Percentiles rank a stretch among this genome's conserved stretches.
These are phyloP conservation scores for Claviceps arundinis DNA, from an alignment of 2,329 filamentous ascomycete species.

Conservation along the genomic window DNA sequence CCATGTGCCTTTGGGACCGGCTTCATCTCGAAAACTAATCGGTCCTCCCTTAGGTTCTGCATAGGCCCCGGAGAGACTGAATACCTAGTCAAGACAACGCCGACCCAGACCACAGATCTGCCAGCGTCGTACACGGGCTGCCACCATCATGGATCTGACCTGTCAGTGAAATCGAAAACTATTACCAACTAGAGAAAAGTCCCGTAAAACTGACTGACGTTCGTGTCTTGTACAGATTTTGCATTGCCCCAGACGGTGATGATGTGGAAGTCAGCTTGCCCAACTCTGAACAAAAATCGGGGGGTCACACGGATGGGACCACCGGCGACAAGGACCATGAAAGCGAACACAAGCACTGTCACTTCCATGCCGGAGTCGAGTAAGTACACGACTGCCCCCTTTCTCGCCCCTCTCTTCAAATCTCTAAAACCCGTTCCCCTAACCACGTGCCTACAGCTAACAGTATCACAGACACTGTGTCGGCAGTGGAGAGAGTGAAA, in stretches of 20 bases:
- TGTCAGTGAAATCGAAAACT: slow-evolving; percentile 24
- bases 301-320: slow-evolving; percentile 4
- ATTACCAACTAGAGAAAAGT: neutral
- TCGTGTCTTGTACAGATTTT: slow-evolving; percentile 34
- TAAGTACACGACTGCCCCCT: slow-evolving; percentile 23
- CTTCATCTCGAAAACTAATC: neutral
- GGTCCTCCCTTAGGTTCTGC: slow-evolving; percentile 25
- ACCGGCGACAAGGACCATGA: slow-evolving; percentile 4
- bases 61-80: slow-evolving; percentile 26
- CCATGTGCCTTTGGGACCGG: too few relatives aligned
- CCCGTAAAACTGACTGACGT: neutral
- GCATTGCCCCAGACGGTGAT: slow-evolving; percentile 42
- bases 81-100: slow-evolving; percentile 30
- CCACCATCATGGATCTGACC: slow-evolving; percentile 44
- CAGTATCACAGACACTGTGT: slow-evolving; percentile 38
- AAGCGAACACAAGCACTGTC: slow-evolving; percentile 18
- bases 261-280: slow-evolving; percentile 42
- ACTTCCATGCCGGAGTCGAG: slow-evolving; percentile 67
- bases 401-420: neutral
- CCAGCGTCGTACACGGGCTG: slow-evolving; percentile 52
- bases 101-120: slow-evolving; percentile 40
- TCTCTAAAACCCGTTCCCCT: neutral
- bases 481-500: slow-evolving; percentile 29
- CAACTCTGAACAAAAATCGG: slow-evolving; percentile 12
- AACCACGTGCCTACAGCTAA: slow-evolving; percentile 5